Percentiles rank a stretch among this genome's conserved stretches.
Conservation (phyloP, 2,329 filamentous ascomycete genomes). For the Penicillium sp. region DNA sequence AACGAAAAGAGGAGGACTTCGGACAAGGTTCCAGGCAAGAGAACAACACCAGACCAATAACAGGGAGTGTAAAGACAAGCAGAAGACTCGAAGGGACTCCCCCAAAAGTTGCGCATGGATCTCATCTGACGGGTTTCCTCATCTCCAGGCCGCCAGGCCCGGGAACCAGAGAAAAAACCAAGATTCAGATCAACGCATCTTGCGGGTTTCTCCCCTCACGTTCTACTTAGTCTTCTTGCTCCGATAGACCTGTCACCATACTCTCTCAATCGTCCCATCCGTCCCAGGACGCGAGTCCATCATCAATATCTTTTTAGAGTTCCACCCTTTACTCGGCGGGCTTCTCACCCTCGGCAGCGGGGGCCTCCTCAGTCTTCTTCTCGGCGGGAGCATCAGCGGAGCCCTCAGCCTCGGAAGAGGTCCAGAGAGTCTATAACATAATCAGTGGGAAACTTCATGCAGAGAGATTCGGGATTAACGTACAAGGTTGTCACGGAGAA, state of each 20-base stretch:
- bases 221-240: constrained; percentile 7
- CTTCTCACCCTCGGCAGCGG: constrained; percentile 43
- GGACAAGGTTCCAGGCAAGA: constrained; percentile 12
- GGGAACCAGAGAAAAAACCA: constrained; percentile 4
- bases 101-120: not conserved
- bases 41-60: constrained; percentile 9
- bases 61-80: constrained; percentile 6
- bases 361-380: constrained; percentile 45
- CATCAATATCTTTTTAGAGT: constrained; percentile 30
- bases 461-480: constrained; percentile 28
- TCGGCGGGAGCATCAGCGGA: constrained; percentile 53
- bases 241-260: constrained; percentile 13
- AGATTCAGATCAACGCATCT: not conserved
- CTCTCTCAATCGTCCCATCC: constrained; percentile 22
- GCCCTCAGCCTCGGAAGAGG: constrained; percentile 94
- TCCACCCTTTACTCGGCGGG: constrained; percentile 45
- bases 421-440: constrained; percentile 85
- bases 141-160: constrained; percentile 8
- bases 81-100: constrained; percentile 3
- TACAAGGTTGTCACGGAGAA: constrained; percentile 94
- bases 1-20: constrained; percentile 17
- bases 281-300: constrained; percentile 32
- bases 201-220: not conserved
- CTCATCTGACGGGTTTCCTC: not conserved
- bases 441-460: not conserved